A percentile compares a stretch with the other conserved stretches of the same genome.
These are phyloP conservation scores for Alternaria sp. DNA, from an alignment of 2,329 filamentous ascomycete species.

Conservation along the genomic window DNA sequence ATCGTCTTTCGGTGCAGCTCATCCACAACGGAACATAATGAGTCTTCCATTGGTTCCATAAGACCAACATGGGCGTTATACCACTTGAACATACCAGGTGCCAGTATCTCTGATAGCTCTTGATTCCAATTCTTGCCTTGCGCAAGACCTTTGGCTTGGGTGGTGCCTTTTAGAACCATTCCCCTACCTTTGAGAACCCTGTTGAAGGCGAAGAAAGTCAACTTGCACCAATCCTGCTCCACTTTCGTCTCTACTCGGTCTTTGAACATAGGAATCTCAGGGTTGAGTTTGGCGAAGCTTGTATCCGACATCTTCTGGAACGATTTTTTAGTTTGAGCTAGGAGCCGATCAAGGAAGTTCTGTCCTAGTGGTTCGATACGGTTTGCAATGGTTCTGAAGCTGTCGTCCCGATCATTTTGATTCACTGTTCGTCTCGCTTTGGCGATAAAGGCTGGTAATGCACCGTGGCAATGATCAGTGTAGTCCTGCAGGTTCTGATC, in stretches of 20 bases:
- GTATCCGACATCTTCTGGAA: not conserved
- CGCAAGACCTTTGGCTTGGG: constrained; percentile 32
- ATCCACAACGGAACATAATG: constrained; percentile 11
- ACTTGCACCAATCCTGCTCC: constrained; percentile 14
- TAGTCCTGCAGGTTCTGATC: constrained; percentile 26
- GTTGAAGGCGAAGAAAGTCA: constrained; percentile 23
- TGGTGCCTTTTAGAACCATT: constrained; percentile 18
- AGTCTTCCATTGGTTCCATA: not conserved
- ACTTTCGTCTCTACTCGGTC: constrained; percentile 12
- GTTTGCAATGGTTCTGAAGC: constrained; percentile 27
- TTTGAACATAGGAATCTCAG: constrained; percentile 11
- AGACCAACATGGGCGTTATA: constrained; percentile 10
- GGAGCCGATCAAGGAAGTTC: not conserved
- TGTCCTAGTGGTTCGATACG: constrained; percentile 19
- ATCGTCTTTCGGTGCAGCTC: constrained; percentile 6
- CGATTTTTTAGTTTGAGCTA: too few relatives aligned
- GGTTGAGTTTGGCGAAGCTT: constrained; percentile 7
- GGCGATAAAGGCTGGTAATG: constrained; percentile 22
- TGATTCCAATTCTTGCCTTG: constrained; percentile 30
- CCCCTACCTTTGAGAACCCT: constrained; percentile 28
- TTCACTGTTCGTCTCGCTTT: constrained; percentile 22
- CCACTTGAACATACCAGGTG: constrained; percentile 26
- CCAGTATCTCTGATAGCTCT: constrained; percentile 25
- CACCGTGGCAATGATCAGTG: constrained; percentile 14
- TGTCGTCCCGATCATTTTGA: constrained; percentile 21